Base-by-base conservation (phyloP, 345 rosid species). In the Populus nigra region DNA sequence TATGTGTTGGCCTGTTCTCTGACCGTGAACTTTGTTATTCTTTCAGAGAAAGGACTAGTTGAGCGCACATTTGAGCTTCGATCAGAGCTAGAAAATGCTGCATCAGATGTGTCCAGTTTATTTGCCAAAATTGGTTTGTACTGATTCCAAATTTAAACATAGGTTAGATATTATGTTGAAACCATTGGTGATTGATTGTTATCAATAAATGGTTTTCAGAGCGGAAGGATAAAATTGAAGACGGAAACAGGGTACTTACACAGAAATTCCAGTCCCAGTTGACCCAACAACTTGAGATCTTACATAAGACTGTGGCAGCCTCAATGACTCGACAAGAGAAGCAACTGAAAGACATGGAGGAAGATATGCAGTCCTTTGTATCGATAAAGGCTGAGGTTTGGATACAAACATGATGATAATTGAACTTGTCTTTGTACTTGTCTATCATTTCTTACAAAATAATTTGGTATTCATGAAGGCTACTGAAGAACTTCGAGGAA, bases 281-380 rank as follows among this genome's bases (percentile, higher is more conserved):
- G 83, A 92, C 91, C 35, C 93, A 91, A 72, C 97, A 92, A 82
- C 95, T 96, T 76, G 95, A 90, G 78, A 79, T 89, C 74, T 89
- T 96, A 91, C 99, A 94, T 71, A 90, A 86, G 89, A 88, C 92
- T 59, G 95, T 94, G 68, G 97, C 95, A 57, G 80, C 90, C 82
- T 93, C 99, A 76, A 92, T 90, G 71, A 89, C 90, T 73, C 97
- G 87, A 74, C 99, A 94, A 84, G 99, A 91, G 85, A 86, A 84
- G 84, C 98, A 94, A 77, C 88, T 94, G 79, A 94, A 90, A 80
- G 90, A 81, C 77, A 94, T 96, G 97, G 97, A 96, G 83, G 91
- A 90, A 85, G 98, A 96, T 79, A 92, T 96, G 98, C 91, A 89
- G 83, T 89, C 97, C 77, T 94, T 94, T 77, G 99, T 94, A 53